These are phyloP conservation scores for Xenoacremonium recifei DNA, from an alignment of 2,329 filamentous ascomycete species.

Conservation along the genomic window DNA sequence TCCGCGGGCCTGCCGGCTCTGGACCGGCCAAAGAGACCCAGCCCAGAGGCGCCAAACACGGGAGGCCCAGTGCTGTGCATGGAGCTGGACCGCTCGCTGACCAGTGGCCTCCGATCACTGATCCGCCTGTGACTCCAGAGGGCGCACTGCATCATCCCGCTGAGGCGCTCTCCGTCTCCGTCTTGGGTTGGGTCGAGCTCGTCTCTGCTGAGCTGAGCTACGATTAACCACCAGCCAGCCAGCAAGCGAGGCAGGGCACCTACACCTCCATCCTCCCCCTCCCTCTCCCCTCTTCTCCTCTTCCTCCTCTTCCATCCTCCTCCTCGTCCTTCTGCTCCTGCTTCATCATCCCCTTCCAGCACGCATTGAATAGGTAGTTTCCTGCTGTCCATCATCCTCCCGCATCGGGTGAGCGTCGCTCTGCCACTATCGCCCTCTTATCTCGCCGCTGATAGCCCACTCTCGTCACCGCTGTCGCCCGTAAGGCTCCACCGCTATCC, in stretches of 20 bases:
- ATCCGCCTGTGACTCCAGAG: too few species aligned
- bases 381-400: conserved; percentile 1
- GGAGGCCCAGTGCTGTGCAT: too few species aligned
- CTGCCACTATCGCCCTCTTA: conserved; percentile 24
- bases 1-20: too few species aligned
- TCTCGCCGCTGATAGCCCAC: conserved; percentile 22
- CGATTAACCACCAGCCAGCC: too few species aligned
- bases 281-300: conserved; percentile 15
- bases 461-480: conserved; percentile 25
- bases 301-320: conserved; percentile 8
- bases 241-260: conserved; percentile 14
- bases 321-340: conserved; percentile 1
- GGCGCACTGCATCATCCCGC: too few species aligned
- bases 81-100: too few species aligned
- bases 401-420: conserved; percentile 1
- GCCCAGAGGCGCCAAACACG: too few species aligned
- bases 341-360: conserved; percentile 2
- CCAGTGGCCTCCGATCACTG: too few species aligned
- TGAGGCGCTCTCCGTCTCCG: too few species aligned
- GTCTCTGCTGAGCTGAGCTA: too few species aligned
- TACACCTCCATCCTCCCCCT: conserved; percentile 11
- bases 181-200: too few species aligned
- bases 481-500: conserved; percentile 23
- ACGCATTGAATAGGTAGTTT: neutral
- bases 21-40: too few species aligned